A percentile compares a stretch with the other conserved stretches of the same genome.
These are phyloP conservation scores for Populus trichocarpa DNA, from an alignment of 441 rosid species.

Conservation along the genomic window DNA sequence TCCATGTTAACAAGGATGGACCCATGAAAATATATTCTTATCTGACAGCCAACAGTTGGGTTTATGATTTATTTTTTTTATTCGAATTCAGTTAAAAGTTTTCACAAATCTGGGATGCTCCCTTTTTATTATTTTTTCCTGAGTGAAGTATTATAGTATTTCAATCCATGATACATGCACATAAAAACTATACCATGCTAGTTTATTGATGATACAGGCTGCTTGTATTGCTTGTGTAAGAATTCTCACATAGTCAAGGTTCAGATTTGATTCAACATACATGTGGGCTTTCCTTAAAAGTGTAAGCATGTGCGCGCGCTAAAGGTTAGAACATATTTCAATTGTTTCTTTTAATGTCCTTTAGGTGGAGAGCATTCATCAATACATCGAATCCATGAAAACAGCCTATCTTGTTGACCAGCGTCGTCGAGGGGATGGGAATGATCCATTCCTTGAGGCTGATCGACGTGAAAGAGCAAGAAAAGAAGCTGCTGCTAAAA, in stretches of 20 bases:
- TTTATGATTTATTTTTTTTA: neutral
- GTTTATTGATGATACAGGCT: neutral
- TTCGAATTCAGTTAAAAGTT: constrained; percentile 3
- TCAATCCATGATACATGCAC: neutral
- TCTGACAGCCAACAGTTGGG: neutral
- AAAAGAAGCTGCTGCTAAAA: constrained; percentile 95
- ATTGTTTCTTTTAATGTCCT: constrained; percentile 8
- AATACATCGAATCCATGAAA: constrained; percentile 90
- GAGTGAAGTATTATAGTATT: neutral
- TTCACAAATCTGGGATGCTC: neutral
- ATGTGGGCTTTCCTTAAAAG: constrained; percentile 4
- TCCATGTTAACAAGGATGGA: neutral
- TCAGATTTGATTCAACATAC: neutral
- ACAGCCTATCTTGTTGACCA: constrained; percentile 89
- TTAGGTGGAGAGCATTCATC: constrained; percentile 94
- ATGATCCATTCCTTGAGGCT: constrained; percentile 95
- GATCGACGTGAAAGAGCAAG: constrained; percentile 97
- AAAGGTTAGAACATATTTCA: neutral
- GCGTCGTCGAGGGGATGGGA: constrained; percentile 75
- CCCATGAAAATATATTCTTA: neutral
- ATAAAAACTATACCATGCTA: neutral
- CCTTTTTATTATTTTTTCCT: neutral
- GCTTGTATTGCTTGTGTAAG: neutral
- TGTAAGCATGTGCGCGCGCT: too few relatives aligned
- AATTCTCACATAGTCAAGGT: neutral